Percentiles rank a stretch among this genome's conserved stretches.
Evolutionary conservation across 176 grass and related monocot genomes (phyloP).

Genomic region (Triticum dicoccoides): DNA sequence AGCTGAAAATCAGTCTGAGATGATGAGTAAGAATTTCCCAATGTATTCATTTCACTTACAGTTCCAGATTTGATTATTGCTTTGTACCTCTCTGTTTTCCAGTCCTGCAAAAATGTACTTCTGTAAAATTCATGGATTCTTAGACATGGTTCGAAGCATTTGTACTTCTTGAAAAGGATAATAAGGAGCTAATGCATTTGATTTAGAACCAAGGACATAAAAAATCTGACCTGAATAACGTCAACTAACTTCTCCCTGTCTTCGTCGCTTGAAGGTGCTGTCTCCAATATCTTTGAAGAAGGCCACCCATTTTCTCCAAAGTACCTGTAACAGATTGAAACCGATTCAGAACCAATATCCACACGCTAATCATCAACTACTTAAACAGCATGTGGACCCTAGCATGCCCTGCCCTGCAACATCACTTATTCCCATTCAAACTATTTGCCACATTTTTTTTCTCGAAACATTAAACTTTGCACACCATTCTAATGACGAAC

Average conservation of each 20-base stretch:
- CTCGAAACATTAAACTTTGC: background rate
- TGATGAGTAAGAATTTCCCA: background rate
- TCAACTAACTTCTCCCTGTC: constrained; percentile 88
- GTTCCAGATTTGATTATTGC: constrained; percentile 93
- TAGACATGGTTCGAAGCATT: background rate
- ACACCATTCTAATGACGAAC: background rate
- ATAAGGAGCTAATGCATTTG: background rate
- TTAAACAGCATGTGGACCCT: background rate
- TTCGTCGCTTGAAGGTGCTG: constrained; percentile 57
- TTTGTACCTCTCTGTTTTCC: constrained; percentile 99
- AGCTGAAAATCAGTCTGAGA: constrained; percentile 5
- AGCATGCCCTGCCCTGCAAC: background rate
- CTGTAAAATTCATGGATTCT: background rate
- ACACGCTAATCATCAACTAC: constrained; percentile 12
- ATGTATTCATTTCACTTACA: constrained; percentile 46
- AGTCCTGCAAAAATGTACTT: constrained; percentile 58
- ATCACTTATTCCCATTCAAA: background rate
- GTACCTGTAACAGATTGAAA: constrained; percentile 55
- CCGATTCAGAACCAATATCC: constrained; percentile 27
- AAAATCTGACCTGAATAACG: constrained; percentile 63
- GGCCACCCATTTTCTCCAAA: constrained; percentile 93
- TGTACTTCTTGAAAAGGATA: background rate
- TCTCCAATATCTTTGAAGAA: constrained; percentile 70
- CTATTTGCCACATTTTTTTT: background rate
- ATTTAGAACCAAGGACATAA: background rate